Conservation (phyloP, 192 early-diverging fungal species). For the Thamnidium elegans region DNA sequence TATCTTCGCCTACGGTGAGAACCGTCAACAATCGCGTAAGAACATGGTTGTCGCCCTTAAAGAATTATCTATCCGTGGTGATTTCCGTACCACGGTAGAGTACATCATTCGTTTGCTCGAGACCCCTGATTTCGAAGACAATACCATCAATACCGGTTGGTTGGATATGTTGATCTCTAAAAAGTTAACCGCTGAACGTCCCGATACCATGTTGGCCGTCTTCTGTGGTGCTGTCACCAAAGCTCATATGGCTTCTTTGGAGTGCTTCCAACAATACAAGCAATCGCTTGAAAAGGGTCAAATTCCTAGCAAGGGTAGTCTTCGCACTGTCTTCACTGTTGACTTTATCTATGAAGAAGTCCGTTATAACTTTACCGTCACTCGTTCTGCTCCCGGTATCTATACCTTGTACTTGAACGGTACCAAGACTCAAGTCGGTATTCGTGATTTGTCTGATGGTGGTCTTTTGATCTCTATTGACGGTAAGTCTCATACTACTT, state of each 20-base stretch:
- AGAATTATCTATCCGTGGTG: slow-evolving; percentile 97
- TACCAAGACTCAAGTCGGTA: slow-evolving; percentile 76
- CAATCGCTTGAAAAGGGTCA: slow-evolving; percentile 90
- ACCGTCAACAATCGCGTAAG: slow-evolving; percentile 88
- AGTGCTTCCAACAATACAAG: slow-evolving; percentile 72
- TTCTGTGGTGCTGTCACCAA: slow-evolving; percentile 91
- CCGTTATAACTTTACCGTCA: slow-evolving; percentile 87
- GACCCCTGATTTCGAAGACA: slow-evolving; percentile 83
- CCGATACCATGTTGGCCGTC: slow-evolving; percentile 85
- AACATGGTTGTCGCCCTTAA: slow-evolving; percentile 97
- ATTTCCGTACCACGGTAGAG: slow-evolving; percentile 98
- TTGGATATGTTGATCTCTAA: slow-evolving; percentile 89
- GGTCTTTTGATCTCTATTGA: slow-evolving; percentile 87
- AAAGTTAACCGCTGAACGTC: slow-evolving; percentile 87
- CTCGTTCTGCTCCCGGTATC: slow-evolving; percentile 75
- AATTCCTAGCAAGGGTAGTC: slow-evolving; percentile 71
- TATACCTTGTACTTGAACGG: slow-evolving; percentile 83
- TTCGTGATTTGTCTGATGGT: slow-evolving; percentile 86
- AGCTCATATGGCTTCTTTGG: slow-evolving; percentile 66
- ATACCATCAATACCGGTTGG: slow-evolving; percentile 94
- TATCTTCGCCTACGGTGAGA: slow-evolving; percentile 95
- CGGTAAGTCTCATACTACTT: slow-evolving; percentile 88
- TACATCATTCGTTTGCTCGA: slow-evolving; percentile 94
- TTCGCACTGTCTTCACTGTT: slow-evolving; percentile 71
- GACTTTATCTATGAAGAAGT: slow-evolving; percentile 93